Base-by-base conservation (phyloP, 441 rosid species). In the Biscutella laevigata region DNA sequence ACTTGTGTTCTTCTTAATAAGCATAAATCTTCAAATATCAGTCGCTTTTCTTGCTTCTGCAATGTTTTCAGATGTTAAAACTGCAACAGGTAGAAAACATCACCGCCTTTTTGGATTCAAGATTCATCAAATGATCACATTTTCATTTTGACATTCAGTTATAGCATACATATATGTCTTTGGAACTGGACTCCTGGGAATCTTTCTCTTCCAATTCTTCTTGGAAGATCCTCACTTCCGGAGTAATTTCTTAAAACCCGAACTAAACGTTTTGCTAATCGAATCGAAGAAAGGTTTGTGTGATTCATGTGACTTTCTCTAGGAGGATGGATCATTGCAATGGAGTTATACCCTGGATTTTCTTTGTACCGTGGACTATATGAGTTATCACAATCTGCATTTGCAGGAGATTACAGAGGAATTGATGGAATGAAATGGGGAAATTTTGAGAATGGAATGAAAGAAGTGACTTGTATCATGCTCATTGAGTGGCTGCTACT, bases 331-430 rank as follows among this genome's bases (percentile, higher is more conserved):
- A 71, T 84, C 45, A 62, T 75, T 30, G 69, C 69, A 36, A 54
- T 92, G 85, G 95, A 92, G 83, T 54, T 92, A 62, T 88, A 76
- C 68, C 99, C 97, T 45, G 97, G 97, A 21, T 94, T 92, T 53
- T 49, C 97, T 49, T 42, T 88, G 35, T 86, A 79, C 62, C 97
- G 95, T 12, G 99, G 99, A 11, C 54, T 92, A 50, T 92, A 92
- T 16, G 97, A 92, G 75, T 76, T 92, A 34, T 76, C 82, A n/a
- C 77, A 81, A 41, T 79, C 82, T 66, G 44, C 97, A 9, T 74
- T 81, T 39, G 20, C 14, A 0, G 97, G 83, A 34, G 64, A 71
- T 59, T 69, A 51, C 57, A 70, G 78, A 54, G 95, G 85, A 5
- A 71, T 74, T 33, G 41, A 72, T 58, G 99, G 99, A 53, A 94